Base-by-base conservation (phyloP, 2,329 filamentous ascomycete genomes). In the Fusarium equiseti region DNA sequence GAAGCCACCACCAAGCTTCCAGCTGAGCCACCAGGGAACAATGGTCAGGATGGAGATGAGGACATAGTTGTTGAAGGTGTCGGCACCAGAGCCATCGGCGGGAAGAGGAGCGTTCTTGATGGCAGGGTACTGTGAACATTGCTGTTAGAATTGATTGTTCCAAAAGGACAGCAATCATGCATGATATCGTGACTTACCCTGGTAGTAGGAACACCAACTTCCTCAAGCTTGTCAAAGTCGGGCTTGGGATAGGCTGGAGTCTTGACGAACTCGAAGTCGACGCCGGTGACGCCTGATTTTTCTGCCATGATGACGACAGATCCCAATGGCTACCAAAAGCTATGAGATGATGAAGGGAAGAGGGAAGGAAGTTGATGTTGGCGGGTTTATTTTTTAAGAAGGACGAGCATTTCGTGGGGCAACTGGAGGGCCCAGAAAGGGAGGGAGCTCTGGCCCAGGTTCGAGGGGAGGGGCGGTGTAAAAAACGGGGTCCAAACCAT, bases 71-170 rank as follows among this genome's bases (percentile, higher is more conserved):
- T 91, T 95, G 90, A 98, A 99, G 82, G 85, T 90, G 74, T 97
- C 94, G 81, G 88, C 90, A 72, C 94, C 92, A 54, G 94, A 85
- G 53, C 90, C 93, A 81, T 99, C 96, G 72, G 95, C 95, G 40
- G 96, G 96, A 45, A 98, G 89, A 72, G 96, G 94, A 51, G 91
- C 93, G 89, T 98, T 98, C 80, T 97, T 93, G 84, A 98, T 98
- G 67, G 94, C 97, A 78, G 66, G 73, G 63, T 68, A 79, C 79
- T 80, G 55, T 15, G 29, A 48, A 8, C 26, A 22, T 26, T 3
- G 13, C 13, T 42, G 15, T 59, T 43, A 63, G 51, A 55, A 68
- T 54, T 60, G 56, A 15, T 20, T 11, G 22, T n/a, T 42, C 22
- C 44, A 59, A 72, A 57, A 72, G 61, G 69, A 72, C 69, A 70